Base-by-base conservation (phyloP, 352 stramenopile genomes). In the Phytophthora parvispora region DNA sequence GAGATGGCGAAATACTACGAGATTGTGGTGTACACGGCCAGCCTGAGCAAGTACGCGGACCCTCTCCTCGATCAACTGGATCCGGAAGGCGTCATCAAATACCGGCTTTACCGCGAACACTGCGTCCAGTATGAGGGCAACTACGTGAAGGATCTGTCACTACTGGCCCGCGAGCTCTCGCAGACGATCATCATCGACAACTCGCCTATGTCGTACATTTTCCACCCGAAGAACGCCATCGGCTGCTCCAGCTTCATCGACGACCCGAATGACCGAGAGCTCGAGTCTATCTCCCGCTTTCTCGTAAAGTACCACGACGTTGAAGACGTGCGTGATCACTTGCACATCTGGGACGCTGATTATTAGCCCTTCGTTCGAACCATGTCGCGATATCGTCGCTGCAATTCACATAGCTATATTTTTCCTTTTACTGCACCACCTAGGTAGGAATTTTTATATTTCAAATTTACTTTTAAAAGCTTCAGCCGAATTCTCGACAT, bases 171-270 rank as follows among this genome's bases (percentile, higher is more conserved):
- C 32, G 82, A 99, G 40, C 78, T 99, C 27, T 84, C 79, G 36
- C 90, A 98, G 68, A 87, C 86, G 25, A 98, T 99, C 68, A 99
- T 99, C 73, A 98, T 99, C 62, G 98, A 99, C 81, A 99, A 99
- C 78, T 99, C 94, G 57, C 97, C 98, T n/a, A 96, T 94, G 76
- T 98, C 93, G 16, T 99, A 99, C 75, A 82, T 99, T 47, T 99
- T 99, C 75, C 98, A 99, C 74, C 97, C 98, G 16, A 73, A 74
- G 59, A 91, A 90, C 36, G 81, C 84, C 27, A 88, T 90, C 69
- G 81, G 81, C 50, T 90, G 81, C 71, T 91, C 83, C 36, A 89
- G 74, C 45, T 98, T 97, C 61, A 97, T 98, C 42, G 89, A 98
- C 57, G 89, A 97, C 71, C 69, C 82, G 66, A 72, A 80, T 34